Base-by-base conservation (phyloP, 345 rosid species). In the Excoecaria agallocha region DNA sequence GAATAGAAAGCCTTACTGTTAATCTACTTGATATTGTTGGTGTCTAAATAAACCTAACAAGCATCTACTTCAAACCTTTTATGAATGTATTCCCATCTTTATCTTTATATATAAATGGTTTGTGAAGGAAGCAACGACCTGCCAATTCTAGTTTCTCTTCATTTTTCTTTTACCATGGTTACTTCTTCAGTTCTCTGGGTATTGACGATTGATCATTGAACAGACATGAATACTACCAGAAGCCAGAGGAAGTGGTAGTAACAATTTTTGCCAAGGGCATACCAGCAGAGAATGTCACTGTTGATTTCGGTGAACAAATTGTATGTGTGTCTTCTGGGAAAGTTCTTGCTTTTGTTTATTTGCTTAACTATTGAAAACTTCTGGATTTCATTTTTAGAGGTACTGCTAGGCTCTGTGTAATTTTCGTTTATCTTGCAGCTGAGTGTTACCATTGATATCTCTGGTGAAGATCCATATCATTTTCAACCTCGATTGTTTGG, bases 141-240 rank as follows among this genome's bases (percentile, higher is more conserved):
- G 35, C 51, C 62, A 55, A 45, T 7, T 56, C n/a, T 6, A n/a
- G 22, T 37, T 4, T 63, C 43, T 41, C 38, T 19, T 17, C 19
- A 19, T 64, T 64, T 43, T n/a, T 13, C 22, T 7, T 64, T 62
- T 62, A 16, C 46, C 38, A n/a, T 61, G 6, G 6, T 8, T 64
- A 3, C 50, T 64, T 4, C 41, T 38, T 63, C 68, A 11, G 68
- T 43, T 64, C 11, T 63, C 19, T 39, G 50, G 45, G 41, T 58
- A 8, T 58, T 64, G 30, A 64, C 41, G 41, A 13, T 41, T 41
- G 50, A 3, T 8, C 16, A 48, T 74, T 75, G 45, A 38, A 78
- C 91, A 94, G 98, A 76, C 98, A 89, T 75, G 97, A 89, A 74
- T 86, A 71, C 76, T 94, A 86, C 85, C 98, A 94, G 83, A 94